These are phyloP conservation scores for Sporothrix inflata DNA, from an alignment of 2,329 filamentous ascomycete genomes.

Conservation along the genomic window DNA sequence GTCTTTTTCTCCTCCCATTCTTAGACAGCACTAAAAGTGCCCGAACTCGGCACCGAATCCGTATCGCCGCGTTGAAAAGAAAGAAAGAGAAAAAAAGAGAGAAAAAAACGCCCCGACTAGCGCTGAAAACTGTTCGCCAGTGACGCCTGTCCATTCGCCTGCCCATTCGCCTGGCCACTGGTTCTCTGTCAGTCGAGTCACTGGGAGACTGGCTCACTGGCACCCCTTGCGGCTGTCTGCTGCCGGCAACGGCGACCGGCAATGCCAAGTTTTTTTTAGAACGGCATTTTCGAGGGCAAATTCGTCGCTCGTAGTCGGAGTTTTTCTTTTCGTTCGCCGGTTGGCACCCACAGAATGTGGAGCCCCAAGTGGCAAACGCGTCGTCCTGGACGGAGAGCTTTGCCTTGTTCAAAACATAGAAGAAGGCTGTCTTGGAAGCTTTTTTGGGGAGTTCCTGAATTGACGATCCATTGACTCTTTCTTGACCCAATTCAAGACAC, in stretches of 20 bases:
- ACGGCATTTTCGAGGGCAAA: neutral
- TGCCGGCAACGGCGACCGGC: slow-evolving; percentile 4
- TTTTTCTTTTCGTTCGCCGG: no score
- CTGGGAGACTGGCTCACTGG: neutral
- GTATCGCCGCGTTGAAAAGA: neutral
- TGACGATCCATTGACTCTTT: neutral
- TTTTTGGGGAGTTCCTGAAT: neutral
- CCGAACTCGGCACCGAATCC: slow-evolving; percentile 14
- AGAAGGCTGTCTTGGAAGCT: neutral
- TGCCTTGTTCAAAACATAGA: neutral
- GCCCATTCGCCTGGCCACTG: no score
- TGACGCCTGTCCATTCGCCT: no score
- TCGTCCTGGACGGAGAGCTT: neutral
- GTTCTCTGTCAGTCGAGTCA: neutral
- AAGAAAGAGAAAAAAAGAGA: neutral
- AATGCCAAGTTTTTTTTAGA: neutral
- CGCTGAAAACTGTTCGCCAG: neutral
- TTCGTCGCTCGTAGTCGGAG: neutral
- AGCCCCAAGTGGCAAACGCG: slow-evolving; percentile 14
- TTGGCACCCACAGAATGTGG: neutral
- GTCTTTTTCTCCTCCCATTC: no score
- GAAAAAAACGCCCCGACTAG: neutral
- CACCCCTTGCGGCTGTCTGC: neutral
- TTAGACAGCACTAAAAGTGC: neutral
- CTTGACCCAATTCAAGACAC: neutral